Evolutionary conservation across 306 rosid species (phyloP).

Genomic region (Quercus agrifolia): DNA sequence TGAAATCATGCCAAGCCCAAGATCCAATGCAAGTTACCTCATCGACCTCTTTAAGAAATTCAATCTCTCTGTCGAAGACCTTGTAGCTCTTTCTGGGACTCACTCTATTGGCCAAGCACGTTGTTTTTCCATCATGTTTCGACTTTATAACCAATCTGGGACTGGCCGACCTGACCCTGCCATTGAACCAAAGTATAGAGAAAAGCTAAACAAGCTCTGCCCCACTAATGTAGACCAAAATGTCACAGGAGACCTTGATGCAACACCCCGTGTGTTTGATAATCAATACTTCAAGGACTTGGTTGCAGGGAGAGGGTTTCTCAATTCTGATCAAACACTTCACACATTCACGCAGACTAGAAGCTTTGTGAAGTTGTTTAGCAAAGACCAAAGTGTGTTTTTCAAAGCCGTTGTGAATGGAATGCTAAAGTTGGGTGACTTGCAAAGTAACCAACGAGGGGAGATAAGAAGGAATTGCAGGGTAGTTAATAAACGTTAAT

Average conservation of each 20-base stretch:
- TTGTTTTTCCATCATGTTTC: slow-evolving; percentile 88
- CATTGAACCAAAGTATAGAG: slow-evolving; percentile 46
- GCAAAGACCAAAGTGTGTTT: slow-evolving; percentile 38
- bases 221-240: slow-evolving; percentile 66
- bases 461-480: slow-evolving; percentile 81
- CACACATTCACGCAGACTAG: slow-evolving; percentile 45
- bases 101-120: slow-evolving; percentile 82
- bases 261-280: slow-evolving; percentile 69
- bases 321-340: slow-evolving; percentile 85
- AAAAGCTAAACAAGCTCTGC: slow-evolving; percentile 53
- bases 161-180: slow-evolving; percentile 70
- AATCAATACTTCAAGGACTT: slow-evolving; percentile 92
- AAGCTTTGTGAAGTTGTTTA: slow-evolving; percentile 41
- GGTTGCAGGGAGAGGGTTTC: slow-evolving; percentile 70
- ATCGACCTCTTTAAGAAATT: slow-evolving; percentile 50
- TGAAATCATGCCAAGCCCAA: slow-evolving; percentile 85
- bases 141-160: slow-evolving; percentile 88
- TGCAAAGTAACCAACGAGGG: slow-evolving; percentile 60
- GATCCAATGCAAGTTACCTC: slow-evolving; percentile 70
- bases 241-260: slow-evolving; percentile 68
- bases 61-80: slow-evolving; percentile 54
- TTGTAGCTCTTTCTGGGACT: slow-evolving; percentile 86
- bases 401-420: slow-evolving; percentile 66
- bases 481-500: slow-evolving; percentile 53
- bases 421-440: slow-evolving; percentile 82